Evolutionary conservation across 192 early-diverging fungal species (phyloP).

Genomic region (Podila horticola): DNA sequence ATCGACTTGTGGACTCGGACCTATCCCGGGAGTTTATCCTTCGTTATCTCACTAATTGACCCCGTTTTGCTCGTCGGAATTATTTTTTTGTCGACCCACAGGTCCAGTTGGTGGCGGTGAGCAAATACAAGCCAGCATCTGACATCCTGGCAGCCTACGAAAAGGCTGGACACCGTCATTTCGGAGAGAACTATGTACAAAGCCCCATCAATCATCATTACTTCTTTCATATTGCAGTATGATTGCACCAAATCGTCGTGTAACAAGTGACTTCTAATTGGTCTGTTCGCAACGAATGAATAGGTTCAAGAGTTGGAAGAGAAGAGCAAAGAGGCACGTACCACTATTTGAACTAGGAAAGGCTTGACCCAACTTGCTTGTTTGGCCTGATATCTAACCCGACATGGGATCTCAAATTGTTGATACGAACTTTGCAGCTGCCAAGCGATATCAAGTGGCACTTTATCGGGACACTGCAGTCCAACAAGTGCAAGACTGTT

Average conservation of each 20-base stretch:
- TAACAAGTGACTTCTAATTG: background rate
- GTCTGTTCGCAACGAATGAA: background rate
- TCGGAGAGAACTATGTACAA: constrained; percentile 95
- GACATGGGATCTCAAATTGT: background rate
- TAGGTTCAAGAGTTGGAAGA: constrained; percentile 94
- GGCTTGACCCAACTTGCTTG: background rate
- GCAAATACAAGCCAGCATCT: constrained; percentile 89
- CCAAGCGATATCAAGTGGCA: constrained; percentile 96
- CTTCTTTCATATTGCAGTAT: too few species aligned
- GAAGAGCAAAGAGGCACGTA: constrained; percentile 71
- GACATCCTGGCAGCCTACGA: constrained; percentile 85
- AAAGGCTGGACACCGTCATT: constrained; percentile 85
- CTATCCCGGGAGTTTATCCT: background rate
- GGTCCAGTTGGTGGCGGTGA: constrained; percentile 89
- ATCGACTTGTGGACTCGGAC: background rate
- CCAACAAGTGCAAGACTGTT: constrained; percentile 95
- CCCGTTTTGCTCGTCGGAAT: background rate
- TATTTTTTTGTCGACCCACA: constrained; percentile 15
- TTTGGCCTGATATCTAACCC: background rate
- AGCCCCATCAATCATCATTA: too few species aligned
- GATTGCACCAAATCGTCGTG: too few species aligned
- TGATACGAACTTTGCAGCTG: constrained; percentile 52
- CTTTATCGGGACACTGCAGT: constrained; percentile 96
- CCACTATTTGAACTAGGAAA: too few species aligned
- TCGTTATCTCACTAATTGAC: background rate